These are phyloP conservation scores for Russula foetens DNA, from an alignment of 768 basidiomycete genomes.

Conservation along the genomic window DNA sequence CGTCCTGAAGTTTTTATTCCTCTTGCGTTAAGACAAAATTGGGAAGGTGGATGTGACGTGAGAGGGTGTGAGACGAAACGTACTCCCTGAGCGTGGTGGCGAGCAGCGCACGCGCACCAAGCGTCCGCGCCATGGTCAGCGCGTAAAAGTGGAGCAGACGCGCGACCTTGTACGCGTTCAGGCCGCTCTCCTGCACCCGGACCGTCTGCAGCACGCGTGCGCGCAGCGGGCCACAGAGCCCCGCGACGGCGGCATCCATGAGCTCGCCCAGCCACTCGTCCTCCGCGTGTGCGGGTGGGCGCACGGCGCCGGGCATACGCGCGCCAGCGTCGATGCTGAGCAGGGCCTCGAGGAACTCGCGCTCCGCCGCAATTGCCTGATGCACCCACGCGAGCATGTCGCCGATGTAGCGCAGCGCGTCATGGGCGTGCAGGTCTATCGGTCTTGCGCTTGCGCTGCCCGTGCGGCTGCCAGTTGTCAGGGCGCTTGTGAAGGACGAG, in stretches of 20 bases:
- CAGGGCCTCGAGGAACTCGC: slow-evolving; percentile 84
- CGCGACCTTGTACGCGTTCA: slow-evolving; percentile 86
- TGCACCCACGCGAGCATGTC: slow-evolving; percentile 99
- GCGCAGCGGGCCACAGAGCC: slow-evolving; percentile 83
- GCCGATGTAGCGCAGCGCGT: slow-evolving; percentile 91
- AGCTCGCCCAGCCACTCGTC: slow-evolving; percentile 75
- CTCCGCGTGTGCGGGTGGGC: slow-evolving; percentile 49
- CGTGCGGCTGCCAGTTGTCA: slow-evolving; percentile 47
- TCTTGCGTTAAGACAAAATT: background rate
- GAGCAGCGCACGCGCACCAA: slow-evolving; percentile 76
- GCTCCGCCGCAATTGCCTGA: slow-evolving; percentile 90
- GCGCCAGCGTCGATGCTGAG: slow-evolving; percentile 57
- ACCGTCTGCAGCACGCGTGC: slow-evolving; percentile 90
- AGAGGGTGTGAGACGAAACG: background rate
- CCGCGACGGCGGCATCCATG: slow-evolving; percentile 75
- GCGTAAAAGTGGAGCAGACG: slow-evolving; percentile 94
- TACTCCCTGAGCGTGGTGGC: slow-evolving; percentile 76
- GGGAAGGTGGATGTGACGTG: too few relatives aligned
- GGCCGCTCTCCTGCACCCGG: slow-evolving; percentile 87
- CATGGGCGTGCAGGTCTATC: slow-evolving; percentile 96
- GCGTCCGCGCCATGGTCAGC: slow-evolving; percentile 86
- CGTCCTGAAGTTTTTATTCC: slow-evolving; percentile 52
- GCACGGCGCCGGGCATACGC: slow-evolving; percentile 70
- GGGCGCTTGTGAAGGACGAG: slow-evolving; percentile 81
- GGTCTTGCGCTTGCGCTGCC: slow-evolving; percentile 50